Base-by-base conservation (phyloP, 2,329 filamentous ascomycete genomes). In the Xylaria arbuscula region DNA sequence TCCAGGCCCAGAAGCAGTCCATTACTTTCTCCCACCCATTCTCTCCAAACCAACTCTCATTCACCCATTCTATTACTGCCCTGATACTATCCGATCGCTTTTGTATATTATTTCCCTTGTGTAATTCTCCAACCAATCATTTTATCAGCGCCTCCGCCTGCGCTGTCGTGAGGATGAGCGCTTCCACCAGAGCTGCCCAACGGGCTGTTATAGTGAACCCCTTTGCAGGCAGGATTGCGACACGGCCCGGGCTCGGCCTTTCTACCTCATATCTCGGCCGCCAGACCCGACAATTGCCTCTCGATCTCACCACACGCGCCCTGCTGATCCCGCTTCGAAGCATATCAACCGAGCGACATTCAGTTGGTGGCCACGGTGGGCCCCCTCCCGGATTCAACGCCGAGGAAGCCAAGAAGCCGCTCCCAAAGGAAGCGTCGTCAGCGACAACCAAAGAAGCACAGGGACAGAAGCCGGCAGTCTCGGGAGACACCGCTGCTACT, bases 351-450 rank as follows among this genome's bases (percentile, higher is more conserved):
- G 87, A 90, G 67, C 85, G 87, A 71, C 87, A 89, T 78, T 83
- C 85, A 62, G 81, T 84, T 68, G 78, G 81, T 32, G 80, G 81
- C 42, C 83, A 87, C 60, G 84, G 86, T 63, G 90, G 88, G 57
- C 94, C 93, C 53, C 94, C 94, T 66, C 94, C 94, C 15, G 94
- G 94, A 34, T 98, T 97, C 85, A 94, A 96, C 78, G 85, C 92
- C n/a, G 90, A 95, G 77, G 86, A 93, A 83, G 94, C 94, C 73
- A 95, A 94, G 87, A 95, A 94, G 79, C 92, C 94, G 13, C 83
- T 96, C 56, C 82, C 89, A 1, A 88, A 88, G 76, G 88, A 91
- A 64, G 75, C 77, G 36, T 72, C 75, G 45, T 38, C 73, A 32
- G 74, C 80, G 22, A 71, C 78, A 13, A 72, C 79, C 38, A 82